Base-by-base conservation (phyloP, 805 yeast genomes). In the Hyphopichia homilentoma region DNA sequence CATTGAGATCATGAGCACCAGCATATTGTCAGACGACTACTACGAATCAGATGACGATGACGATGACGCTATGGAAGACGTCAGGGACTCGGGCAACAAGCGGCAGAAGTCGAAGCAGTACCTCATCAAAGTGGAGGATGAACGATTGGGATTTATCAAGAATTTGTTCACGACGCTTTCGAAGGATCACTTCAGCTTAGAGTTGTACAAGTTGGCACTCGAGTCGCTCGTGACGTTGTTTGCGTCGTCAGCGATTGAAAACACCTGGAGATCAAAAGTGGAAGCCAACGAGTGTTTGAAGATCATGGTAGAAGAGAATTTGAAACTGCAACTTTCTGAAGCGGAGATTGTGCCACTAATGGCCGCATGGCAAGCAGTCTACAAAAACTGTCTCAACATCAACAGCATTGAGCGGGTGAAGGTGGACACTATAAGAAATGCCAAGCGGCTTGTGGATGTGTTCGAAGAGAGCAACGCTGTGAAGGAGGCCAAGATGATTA, bases 231-330 rank as follows among this genome's bases (percentile, higher is more conserved):
- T 35, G 4, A 27, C 36, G 3, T 43, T 67, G 21, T 48, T 49
- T 33, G 24, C 45, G 4, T 49, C 62, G 6, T 41, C 42, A 9
- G 41, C 48, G 15, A 51, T 57, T 52, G 50, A 47, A 43, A 59
- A 61, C 31, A 73, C 85, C 1, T 83, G 90, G 90, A 69, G 82
- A 43, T 66, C 81, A 2, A 76, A 77, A 42, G 37, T 69, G 2
- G 65, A 68, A 1, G 57, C 60, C 13, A 68, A 63, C 41, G 78
- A 74, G 31, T 59, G 64, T 7, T 52, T 74, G 17, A 48, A 35
- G 5, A 20, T 20, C 11, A 12, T 33, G 2, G 32, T 33, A 13
- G 25, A 43, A 7, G 33, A 35, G 13, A 21, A 14, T 16, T 27
- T 21, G n/a, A 24, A 30, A n/a, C 6, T 24, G 7, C 16, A 19